Evolutionary conservation across 108 stramenopile species (phyloP), one percentile per base, ranked within the genome.

Genomic region (Asterionellopsis glacialis): DNA sequence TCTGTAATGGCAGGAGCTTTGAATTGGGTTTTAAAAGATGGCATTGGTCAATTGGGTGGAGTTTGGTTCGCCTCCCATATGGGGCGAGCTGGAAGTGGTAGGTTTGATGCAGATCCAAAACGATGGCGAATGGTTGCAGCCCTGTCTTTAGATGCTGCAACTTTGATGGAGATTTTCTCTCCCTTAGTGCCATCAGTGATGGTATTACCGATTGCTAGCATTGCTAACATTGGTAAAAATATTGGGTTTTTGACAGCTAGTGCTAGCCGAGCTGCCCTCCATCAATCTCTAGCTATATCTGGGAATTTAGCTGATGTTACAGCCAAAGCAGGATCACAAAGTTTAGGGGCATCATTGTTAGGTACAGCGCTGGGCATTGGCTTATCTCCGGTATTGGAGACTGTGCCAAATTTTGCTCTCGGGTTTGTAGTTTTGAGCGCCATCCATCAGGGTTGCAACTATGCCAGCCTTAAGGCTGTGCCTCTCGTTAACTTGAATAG

Each of bases 191-290:
- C 92, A 7, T 52, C 69, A 1, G 66, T 76, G 39, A 81, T 92
- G 65, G 80, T 99, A 15, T 70, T 91, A 27, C 81, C 82, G 21
- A 61, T 94, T 47, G 98, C 98, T 15, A 76, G 92, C 42, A 43
- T 95, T 16, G 97, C 97, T n/a, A 98, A 97, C 63, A 73, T 96
- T 51, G 93, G 93, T 21, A 99, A 99, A 75, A 99, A 99, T 69
- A 77, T 98, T 58, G 84, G 90, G 0, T 98, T 85, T 63, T 73
- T 99, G 51, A 83, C 96, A 6, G 95, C 95, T 11, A 84, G 84
- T 73, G 98, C 98, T 11, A 91, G 90, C 45, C 76, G 94, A 21
- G 98, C 97, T 12, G 83, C 87, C 10, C 72, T 99, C 41, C 97
- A 99, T 67, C 91, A 91, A 56, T 74, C 94, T 25, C 62, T 98